These are phyloP conservation scores for Cetraspora pellucida DNA, from an alignment of 192 early-diverging fungal genomes.

Conservation along the genomic window DNA sequence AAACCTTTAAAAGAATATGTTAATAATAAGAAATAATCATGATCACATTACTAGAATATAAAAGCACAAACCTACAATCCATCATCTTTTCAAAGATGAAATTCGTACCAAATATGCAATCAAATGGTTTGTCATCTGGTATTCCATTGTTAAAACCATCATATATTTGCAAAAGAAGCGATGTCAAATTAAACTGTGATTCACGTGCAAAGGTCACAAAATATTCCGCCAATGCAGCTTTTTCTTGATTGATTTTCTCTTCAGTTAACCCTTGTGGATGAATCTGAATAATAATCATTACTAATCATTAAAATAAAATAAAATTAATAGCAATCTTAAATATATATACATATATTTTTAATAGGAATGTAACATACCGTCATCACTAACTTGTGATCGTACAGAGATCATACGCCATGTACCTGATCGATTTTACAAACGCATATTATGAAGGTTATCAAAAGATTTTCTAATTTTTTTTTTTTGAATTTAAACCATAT, in stretches of 20 bases:
- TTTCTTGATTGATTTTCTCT: conserved; percentile 45
- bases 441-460: background rate
- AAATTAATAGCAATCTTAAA: background rate
- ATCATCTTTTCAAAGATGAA: conserved; percentile 67
- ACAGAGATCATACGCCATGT: conserved; percentile 68
- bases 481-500: background rate
- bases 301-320: conserved; percentile 36
- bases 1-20: conserved; percentile 48
- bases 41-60: conserved; percentile 35
- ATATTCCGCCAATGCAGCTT: conserved; percentile 34
- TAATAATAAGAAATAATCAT: background rate
- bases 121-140: conserved; percentile 45
- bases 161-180: conserved; percentile 53
- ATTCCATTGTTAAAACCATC: conserved; percentile 62
- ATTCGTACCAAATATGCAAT: conserved; percentile 55
- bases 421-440: conserved; percentile 37
- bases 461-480: background rate
- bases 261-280: conserved; percentile 48
- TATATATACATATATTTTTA: conserved; percentile 6
- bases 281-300: conserved; percentile 67
- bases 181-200: conserved; percentile 43
- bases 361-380: conserved; percentile 47
- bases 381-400: conserved; percentile 61
- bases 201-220: conserved; percentile 38
- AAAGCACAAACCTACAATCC: conserved; percentile 39